These are phyloP conservation scores for Ascosphaera pollenicola DNA, from an alignment of 2,329 filamentous ascomycete genomes.

Conservation along the genomic window DNA sequence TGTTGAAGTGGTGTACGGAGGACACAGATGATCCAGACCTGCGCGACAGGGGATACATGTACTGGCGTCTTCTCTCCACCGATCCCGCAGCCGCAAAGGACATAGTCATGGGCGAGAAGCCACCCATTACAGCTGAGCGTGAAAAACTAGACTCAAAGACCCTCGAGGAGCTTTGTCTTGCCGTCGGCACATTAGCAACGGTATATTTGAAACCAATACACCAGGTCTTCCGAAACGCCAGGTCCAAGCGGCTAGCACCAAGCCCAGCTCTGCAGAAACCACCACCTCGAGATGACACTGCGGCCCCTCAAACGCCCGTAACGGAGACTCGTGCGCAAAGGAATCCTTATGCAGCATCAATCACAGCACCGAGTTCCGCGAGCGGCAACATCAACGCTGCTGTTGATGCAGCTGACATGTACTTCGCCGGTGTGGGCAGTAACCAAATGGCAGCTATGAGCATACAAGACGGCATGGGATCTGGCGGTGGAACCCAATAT, in stretches of 20 bases:
- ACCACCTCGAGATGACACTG: constrained; percentile 28
- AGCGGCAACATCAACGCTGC: constrained; percentile 41
- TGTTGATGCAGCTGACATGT: constrained; percentile 67
- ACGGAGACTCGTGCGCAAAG: constrained; percentile 22
- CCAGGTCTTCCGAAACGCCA: constrained; percentile 79
- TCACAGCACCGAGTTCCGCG: constrained; percentile 11
- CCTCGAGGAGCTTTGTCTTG: constrained; percentile 90
- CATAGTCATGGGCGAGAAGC: constrained; percentile 95
- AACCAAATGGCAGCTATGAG: constrained; percentile 54
- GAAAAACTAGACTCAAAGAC: constrained; percentile 82
- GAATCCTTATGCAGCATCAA: constrained; percentile 10
- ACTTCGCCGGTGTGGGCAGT: constrained; percentile 59
- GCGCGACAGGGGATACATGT: constrained; percentile 94
- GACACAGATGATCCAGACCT: constrained; percentile 98
- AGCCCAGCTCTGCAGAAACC: constrained; percentile 68
- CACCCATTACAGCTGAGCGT: constrained; percentile 83
- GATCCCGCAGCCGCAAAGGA: constrained; percentile 69
- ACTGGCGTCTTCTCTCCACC: constrained; percentile 88
- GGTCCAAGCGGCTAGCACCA: constrained; percentile 56
- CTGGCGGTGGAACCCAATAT: constrained; percentile 32
- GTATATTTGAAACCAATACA: constrained; percentile 97
- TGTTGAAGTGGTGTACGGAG: constrained; percentile 95
- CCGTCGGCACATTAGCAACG: constrained; percentile 85
- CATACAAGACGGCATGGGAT: constrained; percentile 42
- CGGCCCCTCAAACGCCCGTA: constrained; percentile 9